Conservation (phyloP, 2,329 filamentous ascomycete species). For the Byssoonygena ceratinophila region DNA sequence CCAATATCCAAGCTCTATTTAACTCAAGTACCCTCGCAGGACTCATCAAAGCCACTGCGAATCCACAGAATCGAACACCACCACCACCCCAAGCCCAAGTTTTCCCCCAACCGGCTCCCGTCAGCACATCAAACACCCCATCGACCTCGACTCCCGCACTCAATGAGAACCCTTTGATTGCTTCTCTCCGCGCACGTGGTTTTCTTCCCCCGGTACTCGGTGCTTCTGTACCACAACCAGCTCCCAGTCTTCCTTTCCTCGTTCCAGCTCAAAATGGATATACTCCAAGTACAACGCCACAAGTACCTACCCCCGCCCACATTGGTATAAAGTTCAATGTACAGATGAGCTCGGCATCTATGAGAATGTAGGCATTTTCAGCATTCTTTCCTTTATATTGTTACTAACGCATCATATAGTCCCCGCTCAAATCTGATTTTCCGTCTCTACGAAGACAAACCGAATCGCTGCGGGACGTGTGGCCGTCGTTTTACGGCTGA, state of each 20-base stretch:
- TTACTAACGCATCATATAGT: slow-evolving; percentile 33
- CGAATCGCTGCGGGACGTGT: slow-evolving; percentile 83
- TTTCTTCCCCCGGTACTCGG: slow-evolving; percentile 46
- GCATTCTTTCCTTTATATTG: slow-evolving; percentile 1
- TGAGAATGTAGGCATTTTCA: slow-evolving; percentile 56
- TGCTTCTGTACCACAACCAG: slow-evolving; percentile 33
- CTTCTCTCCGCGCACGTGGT: slow-evolving; percentile 57
- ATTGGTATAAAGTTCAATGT: slow-evolving; percentile 27
- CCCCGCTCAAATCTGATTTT: slow-evolving; percentile 64
- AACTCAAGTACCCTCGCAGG: slow-evolving; percentile 37
- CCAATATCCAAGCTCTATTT: slow-evolving; percentile 26
- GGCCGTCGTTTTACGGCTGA: slow-evolving; percentile 74
- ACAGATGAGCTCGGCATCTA: slow-evolving; percentile 54
- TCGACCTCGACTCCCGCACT: slow-evolving; percentile 27
- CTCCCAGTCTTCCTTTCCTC: slow-evolving; percentile 35
- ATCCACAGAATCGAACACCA: slow-evolving; percentile 31
- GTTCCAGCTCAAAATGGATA: slow-evolving; percentile 30
- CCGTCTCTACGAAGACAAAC: slow-evolving; percentile 66
- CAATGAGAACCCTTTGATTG: slow-evolving; percentile 51
- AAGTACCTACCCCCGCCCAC: slow-evolving; percentile 24
- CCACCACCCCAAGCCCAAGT: slow-evolving; percentile 39
- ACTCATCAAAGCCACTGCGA: slow-evolving; percentile 36
- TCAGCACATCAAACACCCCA: slow-evolving; percentile 43
- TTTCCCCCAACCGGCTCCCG: slow-evolving; percentile 47
- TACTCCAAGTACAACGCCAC: slow-evolving; percentile 29